Evolutionary conservation across 208 protist species (phyloP).

Genomic region (Naegleria fowleri): DNA sequence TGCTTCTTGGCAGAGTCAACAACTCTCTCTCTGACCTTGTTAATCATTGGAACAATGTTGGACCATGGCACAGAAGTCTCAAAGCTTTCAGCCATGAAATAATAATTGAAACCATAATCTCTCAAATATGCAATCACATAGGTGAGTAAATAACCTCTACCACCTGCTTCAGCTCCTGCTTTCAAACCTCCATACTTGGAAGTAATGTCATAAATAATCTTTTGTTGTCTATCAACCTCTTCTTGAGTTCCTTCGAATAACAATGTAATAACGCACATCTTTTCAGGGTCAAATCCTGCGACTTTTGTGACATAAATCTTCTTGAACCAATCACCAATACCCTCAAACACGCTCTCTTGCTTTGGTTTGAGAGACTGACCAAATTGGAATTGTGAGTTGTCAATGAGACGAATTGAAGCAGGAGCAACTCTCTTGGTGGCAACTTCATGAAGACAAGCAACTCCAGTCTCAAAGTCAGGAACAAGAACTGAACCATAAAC

Average conservation of each 20-base stretch:
- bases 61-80: slow-evolving; percentile 48
- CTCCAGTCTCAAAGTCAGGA: slow-evolving; percentile 45
- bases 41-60: slow-evolving; percentile 41
- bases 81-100: slow-evolving; percentile 48
- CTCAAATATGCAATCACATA: slow-evolving; percentile 57
- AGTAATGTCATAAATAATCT: slow-evolving; percentile 32
- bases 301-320: slow-evolving; percentile 33
- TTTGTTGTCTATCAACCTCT: slow-evolving; percentile 33
- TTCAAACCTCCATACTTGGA: slow-evolving; percentile 30
- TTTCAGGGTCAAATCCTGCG: slow-evolving; percentile 35
- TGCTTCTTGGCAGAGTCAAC: slow-evolving; percentile 19
- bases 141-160: slow-evolving; percentile 46
- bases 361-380: slow-evolving; percentile 48
- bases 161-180: slow-evolving; percentile 41
- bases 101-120: slow-evolving; percentile 48
- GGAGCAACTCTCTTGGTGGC: slow-evolving; percentile 33
- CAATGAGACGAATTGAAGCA: slow-evolving; percentile 48
- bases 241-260: slow-evolving; percentile 44
- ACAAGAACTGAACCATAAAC: slow-evolving; percentile 53
- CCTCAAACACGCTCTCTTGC: not conserved
- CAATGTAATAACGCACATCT: slow-evolving; percentile 41
- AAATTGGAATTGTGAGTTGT: slow-evolving; percentile 49
- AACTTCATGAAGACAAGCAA: slow-evolving; percentile 47
- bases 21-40: slow-evolving; percentile 41
- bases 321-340: slow-evolving; percentile 30